These are phyloP conservation scores for Cerioporus squamosus DNA, from an alignment of 1,284 basidiomycete species.

Conservation along the genomic window DNA sequence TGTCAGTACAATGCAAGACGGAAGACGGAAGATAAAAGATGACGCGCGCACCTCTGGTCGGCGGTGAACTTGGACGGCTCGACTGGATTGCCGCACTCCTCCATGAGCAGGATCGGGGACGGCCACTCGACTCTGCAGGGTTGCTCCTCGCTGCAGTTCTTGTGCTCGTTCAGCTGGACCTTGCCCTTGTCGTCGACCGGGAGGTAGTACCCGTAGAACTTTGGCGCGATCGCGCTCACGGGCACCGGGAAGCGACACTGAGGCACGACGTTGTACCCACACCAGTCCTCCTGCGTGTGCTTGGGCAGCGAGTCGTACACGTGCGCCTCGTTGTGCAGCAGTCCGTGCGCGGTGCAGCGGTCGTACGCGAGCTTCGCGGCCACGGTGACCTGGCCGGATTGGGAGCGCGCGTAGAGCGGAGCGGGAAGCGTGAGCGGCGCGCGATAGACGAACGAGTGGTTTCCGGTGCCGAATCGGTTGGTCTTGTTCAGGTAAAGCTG, in stretches of 20 bases:
- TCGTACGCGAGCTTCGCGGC: constrained; percentile 38
- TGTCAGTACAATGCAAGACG: background rate
- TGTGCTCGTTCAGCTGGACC: constrained; percentile 1
- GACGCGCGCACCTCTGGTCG: constrained; percentile 38
- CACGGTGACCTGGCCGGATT: constrained; percentile 33
- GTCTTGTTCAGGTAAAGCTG: constrained; percentile 33
- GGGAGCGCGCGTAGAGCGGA: constrained; percentile 31
- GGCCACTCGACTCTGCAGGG: constrained; percentile 26
- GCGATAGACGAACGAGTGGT: constrained; percentile 40
- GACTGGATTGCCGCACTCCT: constrained; percentile 50
- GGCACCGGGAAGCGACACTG: constrained; percentile 49
- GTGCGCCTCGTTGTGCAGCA: constrained; percentile 43
- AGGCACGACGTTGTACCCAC: constrained; percentile 46
- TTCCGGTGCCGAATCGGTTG: constrained; percentile 35
- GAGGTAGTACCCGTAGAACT: constrained; percentile 58
- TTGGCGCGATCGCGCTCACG: constrained; percentile 51
- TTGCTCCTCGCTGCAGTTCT: background rate
- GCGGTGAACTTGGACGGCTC: constrained; percentile 31
- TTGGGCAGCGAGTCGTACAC: constrained; percentile 48
- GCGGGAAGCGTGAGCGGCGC: constrained; percentile 37
- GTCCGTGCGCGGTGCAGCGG: constrained; percentile 22
- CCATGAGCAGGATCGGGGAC: constrained; percentile 53
- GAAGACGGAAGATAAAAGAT: background rate
- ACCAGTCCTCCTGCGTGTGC: constrained; percentile 53
- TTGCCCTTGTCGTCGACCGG: constrained; percentile 25